Evolutionary conservation across 2,329 filamentous ascomycete genomes (phyloP).

Genomic region (Grosmannia clavigera): DNA sequence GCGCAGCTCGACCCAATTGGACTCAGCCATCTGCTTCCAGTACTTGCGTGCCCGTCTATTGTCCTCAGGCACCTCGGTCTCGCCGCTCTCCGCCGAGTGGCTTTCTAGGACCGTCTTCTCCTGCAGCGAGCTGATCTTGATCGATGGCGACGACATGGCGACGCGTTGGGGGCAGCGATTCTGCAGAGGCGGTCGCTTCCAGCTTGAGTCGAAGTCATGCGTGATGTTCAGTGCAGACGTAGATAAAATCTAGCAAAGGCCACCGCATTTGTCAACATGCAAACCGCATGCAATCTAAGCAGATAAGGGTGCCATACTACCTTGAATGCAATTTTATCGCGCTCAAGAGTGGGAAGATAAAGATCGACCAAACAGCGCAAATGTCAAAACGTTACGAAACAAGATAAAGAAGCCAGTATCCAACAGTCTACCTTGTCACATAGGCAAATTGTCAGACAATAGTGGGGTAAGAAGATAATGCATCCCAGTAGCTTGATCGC

Average conservation of each 20-base stretch:
- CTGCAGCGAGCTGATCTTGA: not conserved
- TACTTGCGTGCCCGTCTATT: not conserved
- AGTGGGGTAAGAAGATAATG: too few species aligned
- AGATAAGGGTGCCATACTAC: not conserved
- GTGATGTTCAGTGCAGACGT: not conserved
- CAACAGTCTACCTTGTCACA: too few species aligned
- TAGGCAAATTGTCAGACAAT: too few species aligned
- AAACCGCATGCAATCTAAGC: not conserved
- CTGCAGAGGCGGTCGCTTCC: not conserved
- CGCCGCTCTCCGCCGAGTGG: not conserved
- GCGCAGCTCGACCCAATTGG: constrained; percentile 2
- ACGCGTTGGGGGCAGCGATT: not conserved
- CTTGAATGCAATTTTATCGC: not conserved
- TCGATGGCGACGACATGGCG: not conserved
- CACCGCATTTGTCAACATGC: not conserved
- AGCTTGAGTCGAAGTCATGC: not conserved
- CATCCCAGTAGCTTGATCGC: too few species aligned
- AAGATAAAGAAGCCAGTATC: not conserved
- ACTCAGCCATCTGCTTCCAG: not conserved
- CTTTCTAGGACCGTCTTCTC: not conserved
- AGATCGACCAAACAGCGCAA: not conserved
- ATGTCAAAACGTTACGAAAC: not conserved
- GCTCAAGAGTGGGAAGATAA: not conserved
- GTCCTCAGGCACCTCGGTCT: not conserved
- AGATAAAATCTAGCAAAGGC: not conserved